Conservation (phyloP, 129 eudicot species). For the Kitagawia praeruptora region DNA sequence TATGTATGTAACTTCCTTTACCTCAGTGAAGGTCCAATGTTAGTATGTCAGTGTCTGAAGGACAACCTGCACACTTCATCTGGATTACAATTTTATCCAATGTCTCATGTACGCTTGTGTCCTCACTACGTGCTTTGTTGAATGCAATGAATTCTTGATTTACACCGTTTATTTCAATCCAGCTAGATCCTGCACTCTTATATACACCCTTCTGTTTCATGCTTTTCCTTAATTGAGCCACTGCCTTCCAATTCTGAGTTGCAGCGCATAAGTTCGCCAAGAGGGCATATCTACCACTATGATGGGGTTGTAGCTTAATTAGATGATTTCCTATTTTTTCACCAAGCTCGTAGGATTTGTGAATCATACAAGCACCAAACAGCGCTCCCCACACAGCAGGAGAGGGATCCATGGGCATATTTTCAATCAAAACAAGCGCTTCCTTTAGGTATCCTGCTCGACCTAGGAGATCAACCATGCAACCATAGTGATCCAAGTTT, state of each 20-base stretch:
- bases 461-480: constrained; percentile 33
- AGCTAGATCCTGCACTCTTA: constrained; percentile 29
- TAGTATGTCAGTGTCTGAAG: background rate
- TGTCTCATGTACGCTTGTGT: background rate
- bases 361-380: constrained; percentile 27
- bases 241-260: constrained; percentile 19
- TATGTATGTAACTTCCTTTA: background rate
- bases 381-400: constrained; percentile 24
- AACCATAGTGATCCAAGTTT: constrained; percentile 23
- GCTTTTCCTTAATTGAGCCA: constrained; percentile 23
- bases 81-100: constrained; percentile 10
- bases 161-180: constrained; percentile 19
- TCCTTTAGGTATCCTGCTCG: constrained; percentile 28
- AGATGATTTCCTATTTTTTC: constrained; percentile 20
- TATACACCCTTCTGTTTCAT: constrained; percentile 25
- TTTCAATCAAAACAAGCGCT: constrained; percentile 21
- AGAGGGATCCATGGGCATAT: constrained; percentile 25
- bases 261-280: constrained; percentile 25
- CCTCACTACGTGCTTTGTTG: background rate
- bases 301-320: constrained; percentile 20
- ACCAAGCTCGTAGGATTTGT: constrained; percentile 21
- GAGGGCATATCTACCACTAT: constrained; percentile 25
- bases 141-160: constrained; percentile 23
- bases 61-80: constrained; percentile 1
- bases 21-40: constrained; percentile 4